These are phyloP conservation scores for Pestalotiopsis sp. DNA, from an alignment of 2,329 filamentous ascomycete genomes.

Conservation along the genomic window DNA sequence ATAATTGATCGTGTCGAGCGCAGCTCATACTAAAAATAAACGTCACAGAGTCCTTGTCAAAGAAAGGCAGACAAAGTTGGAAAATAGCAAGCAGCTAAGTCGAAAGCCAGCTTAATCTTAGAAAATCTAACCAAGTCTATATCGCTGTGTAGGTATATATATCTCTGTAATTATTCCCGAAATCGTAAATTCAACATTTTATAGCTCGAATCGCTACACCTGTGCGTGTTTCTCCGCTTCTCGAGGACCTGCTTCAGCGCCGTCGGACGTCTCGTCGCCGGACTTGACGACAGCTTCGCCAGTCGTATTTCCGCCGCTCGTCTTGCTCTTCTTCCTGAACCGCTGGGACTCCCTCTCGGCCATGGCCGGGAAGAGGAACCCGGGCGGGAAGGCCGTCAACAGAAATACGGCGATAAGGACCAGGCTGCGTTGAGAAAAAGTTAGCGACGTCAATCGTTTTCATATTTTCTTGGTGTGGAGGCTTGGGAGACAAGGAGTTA, in stretches of 20 bases:
- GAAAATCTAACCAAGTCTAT: background rate
- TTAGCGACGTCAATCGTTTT: background rate
- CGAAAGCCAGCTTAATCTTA: background rate
- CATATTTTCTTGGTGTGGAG: background rate
- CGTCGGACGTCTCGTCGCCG: conserved; percentile 8
- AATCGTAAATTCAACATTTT: background rate
- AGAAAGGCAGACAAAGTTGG: background rate
- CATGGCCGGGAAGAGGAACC: conserved; percentile 59
- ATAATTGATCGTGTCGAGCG: too few relatives aligned
- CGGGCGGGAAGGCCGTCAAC: conserved; percentile 57
- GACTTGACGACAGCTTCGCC: background rate
- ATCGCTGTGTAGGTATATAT: background rate
- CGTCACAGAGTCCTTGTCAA: background rate
- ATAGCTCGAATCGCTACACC: background rate
- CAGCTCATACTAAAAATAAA: too few relatives aligned
- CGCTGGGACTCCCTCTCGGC: conserved; percentile 32
- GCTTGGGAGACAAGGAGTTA: conserved; percentile 5
- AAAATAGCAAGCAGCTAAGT: background rate
- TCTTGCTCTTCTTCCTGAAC: conserved; percentile 25
- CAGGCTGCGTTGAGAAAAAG: conserved; percentile 25
- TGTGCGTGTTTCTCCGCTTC: background rate
- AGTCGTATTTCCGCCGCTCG: background rate
- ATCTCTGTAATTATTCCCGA: background rate
- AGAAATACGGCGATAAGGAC: conserved; percentile 51
- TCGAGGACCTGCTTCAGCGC: background rate